Evolutionary conservation across 116 monocot species (phyloP), one percentile per base, ranked within the genome.

Genomic region (Papilionanthe hybrid): DNA sequence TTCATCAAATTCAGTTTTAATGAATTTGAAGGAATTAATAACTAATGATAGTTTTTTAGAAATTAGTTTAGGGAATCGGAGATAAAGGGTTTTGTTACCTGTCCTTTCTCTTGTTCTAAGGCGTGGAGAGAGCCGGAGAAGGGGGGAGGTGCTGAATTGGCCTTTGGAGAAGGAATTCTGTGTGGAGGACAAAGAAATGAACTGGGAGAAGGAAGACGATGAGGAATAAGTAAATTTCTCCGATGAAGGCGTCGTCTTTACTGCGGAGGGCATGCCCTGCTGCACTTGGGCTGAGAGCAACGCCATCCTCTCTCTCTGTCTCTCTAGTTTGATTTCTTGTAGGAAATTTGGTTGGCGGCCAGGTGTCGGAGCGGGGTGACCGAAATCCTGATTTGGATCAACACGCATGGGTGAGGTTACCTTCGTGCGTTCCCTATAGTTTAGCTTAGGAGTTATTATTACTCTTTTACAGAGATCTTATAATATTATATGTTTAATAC

Each of bases 111-210:
- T 57, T 82, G 84, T 86, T 47, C 77, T 72, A 32, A 67, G 15
- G 17, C n/a, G 68, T 44, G 67, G 45, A 49, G 67, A 77, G 8
- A 73, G 72, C 20, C 41, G 72, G 48, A 86, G 77, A 0, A 63
- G 9, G 44, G 72, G 58, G 13, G 32, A 10, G 43, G 44, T 23
- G 50, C 43, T 41, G 45, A 80, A 78, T 2, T 84, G 89, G 49
- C 75, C 84, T 79, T 77, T 82, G 66, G 55, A 78, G 79, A 82
- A 84, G 32, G 77, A 76, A 57, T 6, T 90, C 72, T 53, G 53
- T 2, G 53, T 53, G 53, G 49, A 49, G 49, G 55, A 42, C 25
- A 23, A 41, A 37, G 71, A 75, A n/a, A 9, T 72, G 74, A 13
- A 72, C 49, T 48, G 9, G 75, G 11, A 23, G 20, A 50, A 47